Conservation (phyloP, 805 yeast genomes). For the Myxozyma sirexii region DNA sequence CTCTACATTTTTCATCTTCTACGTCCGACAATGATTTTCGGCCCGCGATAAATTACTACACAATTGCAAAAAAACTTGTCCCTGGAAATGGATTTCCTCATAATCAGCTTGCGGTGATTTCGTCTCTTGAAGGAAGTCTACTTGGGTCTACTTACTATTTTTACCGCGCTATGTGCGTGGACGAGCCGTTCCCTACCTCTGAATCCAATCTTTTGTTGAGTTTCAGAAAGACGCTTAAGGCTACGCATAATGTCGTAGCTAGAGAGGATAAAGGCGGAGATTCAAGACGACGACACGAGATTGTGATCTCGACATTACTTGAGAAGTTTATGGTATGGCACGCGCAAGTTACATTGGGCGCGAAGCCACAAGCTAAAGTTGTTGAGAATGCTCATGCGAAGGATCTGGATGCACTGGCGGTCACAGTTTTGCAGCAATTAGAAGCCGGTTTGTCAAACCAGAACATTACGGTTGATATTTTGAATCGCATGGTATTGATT, state of each 20-base stretch:
- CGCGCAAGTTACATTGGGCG: slow-evolving; percentile 12
- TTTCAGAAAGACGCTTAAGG: slow-evolving; percentile 24
- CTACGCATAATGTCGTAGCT: not conserved
- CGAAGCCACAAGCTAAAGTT: not conserved
- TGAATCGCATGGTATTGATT: slow-evolving; percentile 15
- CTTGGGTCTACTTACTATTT: slow-evolving; percentile 32
- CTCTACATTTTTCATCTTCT: slow-evolving; percentile 5
- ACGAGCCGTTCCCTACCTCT: slow-evolving; percentile 30
- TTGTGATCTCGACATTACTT: slow-evolving; percentile 1
- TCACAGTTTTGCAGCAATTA: slow-evolving; percentile 1
- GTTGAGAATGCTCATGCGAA: not conserved
- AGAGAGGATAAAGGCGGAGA: slow-evolving; percentile 2
- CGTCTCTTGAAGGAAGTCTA: slow-evolving; percentile 21
- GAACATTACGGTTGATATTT: slow-evolving; percentile 17
- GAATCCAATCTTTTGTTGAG: slow-evolving; percentile 28
- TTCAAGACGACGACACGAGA: slow-evolving; percentile 16
- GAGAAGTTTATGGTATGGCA: slow-evolving; percentile 23
- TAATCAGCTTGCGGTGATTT: slow-evolving; percentile 35
- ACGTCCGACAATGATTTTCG: slow-evolving; percentile 25
- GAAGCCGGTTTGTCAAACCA: slow-evolving; percentile 5
- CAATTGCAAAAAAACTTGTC: slow-evolving; percentile 29
- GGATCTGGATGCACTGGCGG: not conserved
- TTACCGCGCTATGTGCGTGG: slow-evolving; percentile 31
- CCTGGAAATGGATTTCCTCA: slow-evolving; percentile 31
- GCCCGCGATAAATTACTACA: slow-evolving; percentile 29